Evolutionary conservation across 441 rosid species (phyloP), one percentile per base, ranked within the genome.

Genomic region (Codiaeum variegatum): DNA sequence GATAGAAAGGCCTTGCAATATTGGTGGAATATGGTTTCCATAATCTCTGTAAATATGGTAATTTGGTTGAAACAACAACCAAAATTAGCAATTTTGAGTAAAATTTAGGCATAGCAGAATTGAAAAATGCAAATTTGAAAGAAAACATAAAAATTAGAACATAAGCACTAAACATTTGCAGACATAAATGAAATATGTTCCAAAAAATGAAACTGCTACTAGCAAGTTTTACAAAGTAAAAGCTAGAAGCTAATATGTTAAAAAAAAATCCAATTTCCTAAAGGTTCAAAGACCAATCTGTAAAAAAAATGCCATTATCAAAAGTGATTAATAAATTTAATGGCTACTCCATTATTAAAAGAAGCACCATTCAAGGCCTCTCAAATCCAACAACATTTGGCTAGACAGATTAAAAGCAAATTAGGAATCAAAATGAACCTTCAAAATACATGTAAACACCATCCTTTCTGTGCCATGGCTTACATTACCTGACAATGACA

Each of bases 401-500:
- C 60, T 15, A 15, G 0, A 1, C n/a, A 16, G 23, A 21, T 23
- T 21, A 23, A 21, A 71, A 47, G 32, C 5, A 42, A 42, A 55
- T 3, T 26, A 18, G 9, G 15, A 21, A 46, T 21, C 1, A 40
- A 19, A n/a, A 29, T 23, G 23, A 23, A 89, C 96, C 97, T 82
- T 91, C 97, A 18, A 91, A 91, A 73, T 91, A 90, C 97, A 91
- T 91, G 85, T 58, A 91, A 77, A 91, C 96, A 31, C 98, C 94
- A 51, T 89, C 94, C 96, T 92, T 92, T 90, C 96, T 70, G 80
- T 96, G 88, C 94, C 94, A 92, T 0, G 98, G 93, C 80, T 90
- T 90, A 47, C 96, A 85, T 83, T 87, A 94, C 73, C 98, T 79
- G 28, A 88, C 93, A 63, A 89, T 89, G 64, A 89, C 93, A n/a